These are phyloP conservation scores for Yarrowia keelungensis DNA, from an alignment of 805 yeast genomes.

Conservation along the genomic window DNA sequence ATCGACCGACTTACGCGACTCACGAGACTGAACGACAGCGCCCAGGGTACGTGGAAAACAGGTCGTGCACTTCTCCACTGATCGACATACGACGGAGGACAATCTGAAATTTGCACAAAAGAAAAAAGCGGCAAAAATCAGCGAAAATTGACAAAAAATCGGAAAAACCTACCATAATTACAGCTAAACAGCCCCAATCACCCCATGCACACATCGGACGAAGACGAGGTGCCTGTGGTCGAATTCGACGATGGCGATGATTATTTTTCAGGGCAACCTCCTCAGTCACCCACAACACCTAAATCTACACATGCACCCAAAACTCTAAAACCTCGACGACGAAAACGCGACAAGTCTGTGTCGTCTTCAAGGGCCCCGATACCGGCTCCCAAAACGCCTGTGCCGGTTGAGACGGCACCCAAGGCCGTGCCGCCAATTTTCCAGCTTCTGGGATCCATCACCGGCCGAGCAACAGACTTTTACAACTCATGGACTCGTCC, in stretches of 20 bases:
- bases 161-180: not conserved
- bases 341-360: constrained; percentile 12
- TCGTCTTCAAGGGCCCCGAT: not conserved
- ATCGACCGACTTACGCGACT: not conserved
- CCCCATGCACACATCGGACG: constrained; percentile 10
- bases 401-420: not conserved
- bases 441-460: constrained; percentile 24
- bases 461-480: constrained; percentile 18
- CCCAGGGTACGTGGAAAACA: too few species aligned
- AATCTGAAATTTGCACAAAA: not conserved
- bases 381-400: not conserved
- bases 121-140: not conserved
- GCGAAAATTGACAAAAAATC: not conserved
- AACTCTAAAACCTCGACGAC: constrained; percentile 29
- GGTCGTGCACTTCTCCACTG: not conserved
- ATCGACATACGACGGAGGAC: constrained; percentile 2
- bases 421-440: constrained; percentile 18
- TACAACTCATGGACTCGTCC: constrained; percentile 11
- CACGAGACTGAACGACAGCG: too few species aligned
- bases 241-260: constrained; percentile 18
- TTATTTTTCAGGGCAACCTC: constrained; percentile 24
- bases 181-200: not conserved
- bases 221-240: constrained; percentile 19
- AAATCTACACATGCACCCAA: constrained; percentile 13
- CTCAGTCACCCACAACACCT: not conserved